Evolutionary conservation across 805 yeast genomes (phyloP).

Genomic region (Candida insectorum): DNA sequence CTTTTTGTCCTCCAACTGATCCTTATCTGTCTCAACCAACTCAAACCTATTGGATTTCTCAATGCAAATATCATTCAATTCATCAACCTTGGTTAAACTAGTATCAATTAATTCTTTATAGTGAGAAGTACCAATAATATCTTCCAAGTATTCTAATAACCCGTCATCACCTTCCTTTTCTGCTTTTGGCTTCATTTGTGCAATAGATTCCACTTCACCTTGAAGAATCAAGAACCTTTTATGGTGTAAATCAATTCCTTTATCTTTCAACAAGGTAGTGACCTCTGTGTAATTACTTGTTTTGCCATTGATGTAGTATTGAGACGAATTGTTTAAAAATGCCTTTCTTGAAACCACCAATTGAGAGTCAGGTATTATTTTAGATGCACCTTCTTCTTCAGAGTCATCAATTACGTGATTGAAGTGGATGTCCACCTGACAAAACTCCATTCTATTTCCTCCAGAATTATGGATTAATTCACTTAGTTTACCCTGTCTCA

Average conservation of each 20-base stretch:
- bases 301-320: conserved; percentile 68
- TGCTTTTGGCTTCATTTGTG: conserved; percentile 98
- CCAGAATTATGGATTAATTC: conserved; percentile 92
- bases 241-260: conserved; percentile 93
- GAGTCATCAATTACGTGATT: conserved; percentile 61
- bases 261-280: conserved; percentile 63
- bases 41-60: conserved; percentile 80
- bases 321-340: conserved; percentile 68
- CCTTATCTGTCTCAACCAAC: conserved; percentile 74
- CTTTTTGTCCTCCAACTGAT: conserved; percentile 60
- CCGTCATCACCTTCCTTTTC: conserved; percentile 93
- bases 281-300: conserved; percentile 77
- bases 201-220: conserved; percentile 97
- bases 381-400: conserved; percentile 21
- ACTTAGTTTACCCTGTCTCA: conserved; percentile 93
- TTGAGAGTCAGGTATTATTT: conserved; percentile 47
- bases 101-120: conserved; percentile 78
- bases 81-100: conserved; percentile 57
- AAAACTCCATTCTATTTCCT: conserved; percentile 54
- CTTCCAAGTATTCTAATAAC: conserved; percentile 87
- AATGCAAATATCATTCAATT: conserved; percentile 72
- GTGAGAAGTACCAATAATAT: conserved; percentile 89
- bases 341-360: conserved; percentile 81
- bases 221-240: conserved; percentile 91
- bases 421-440: conserved; percentile 91